Evolutionary conservation across 768 basidiomycete species (phyloP), one percentile per base, ranked within the genome.

Genomic region (Psilocybe azurescens): DNA sequence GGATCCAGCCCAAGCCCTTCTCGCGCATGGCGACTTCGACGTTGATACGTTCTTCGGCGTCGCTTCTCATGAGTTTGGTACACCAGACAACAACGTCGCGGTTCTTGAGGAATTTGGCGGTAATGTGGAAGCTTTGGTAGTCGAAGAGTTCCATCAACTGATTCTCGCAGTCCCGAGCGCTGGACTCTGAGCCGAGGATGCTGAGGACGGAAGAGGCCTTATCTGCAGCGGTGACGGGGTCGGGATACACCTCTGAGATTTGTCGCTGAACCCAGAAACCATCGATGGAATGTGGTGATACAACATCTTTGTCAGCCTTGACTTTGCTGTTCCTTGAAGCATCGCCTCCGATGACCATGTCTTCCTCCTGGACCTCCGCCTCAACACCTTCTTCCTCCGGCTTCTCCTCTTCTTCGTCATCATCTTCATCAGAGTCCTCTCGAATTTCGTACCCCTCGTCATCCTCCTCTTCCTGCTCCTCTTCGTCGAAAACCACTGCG

Each of bases 261-360:
- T 97, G 91, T 1, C 96, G 90, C 71, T 99, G 97, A 0, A 99
- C 94, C 96, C 96, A 99, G 87, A 99, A 99, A 29, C 87, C 97
- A 73, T 99, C 97, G 69, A 99, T 89, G 54, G 89, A 84, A 64
- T 97, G 94, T 0, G 95, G 95, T 0, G 94, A 89, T 44, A 99
- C 89, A 56, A 88, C 78, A 67, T 94, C 93, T 67, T 89, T 88
- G 75, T 93, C 89, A 49, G 79, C 80, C 69, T 88, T 87, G 58
- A 81, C 72, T 64, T 83, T 82, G 56, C 82, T 83, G 20, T 78
- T 75, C 33, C 77, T 74, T 13, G 87, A 81, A 0, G 86, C 79
- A 52, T 84, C 89, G 60, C 87, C 89, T 28, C 93, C 93, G 59
- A 97, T 89, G 51, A 97, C 86, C 44, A 97, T 78, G 41, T 89